Evolutionary conservation across 2,329 filamentous ascomycete species (phyloP), one percentile per base, ranked within the genome.

Genomic region (Beauveria medogensis): DNA sequence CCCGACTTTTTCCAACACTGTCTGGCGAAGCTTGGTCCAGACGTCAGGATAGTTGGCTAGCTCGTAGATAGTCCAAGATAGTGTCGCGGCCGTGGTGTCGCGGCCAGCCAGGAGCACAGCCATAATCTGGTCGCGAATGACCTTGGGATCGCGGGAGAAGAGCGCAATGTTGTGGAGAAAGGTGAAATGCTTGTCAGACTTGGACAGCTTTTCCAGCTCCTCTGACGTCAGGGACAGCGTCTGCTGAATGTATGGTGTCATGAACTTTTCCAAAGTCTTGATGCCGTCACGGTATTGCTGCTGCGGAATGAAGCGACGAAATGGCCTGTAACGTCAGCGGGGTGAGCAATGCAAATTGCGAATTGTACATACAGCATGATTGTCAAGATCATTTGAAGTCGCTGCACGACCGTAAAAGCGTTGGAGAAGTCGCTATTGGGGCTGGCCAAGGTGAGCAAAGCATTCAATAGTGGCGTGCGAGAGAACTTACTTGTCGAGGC

Each of bases 41-140:
- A 84, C 80, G 2, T 83, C 76, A 0, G 91, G 91, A 65, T 90
- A 81, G 18, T 85, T 84, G 43, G 87, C 83, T 2, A 97, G 80
- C 73, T 96, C 91, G 73, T 94, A 95, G 62, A 96, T 80, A 41
- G 84, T 80, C 88, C 91, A 96, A 0, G 86, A 89, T 0, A 97
- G 80, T 0, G 90, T 91, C 18, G 81, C 84, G 34, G 92, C 92
- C 0, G 92, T 97, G 16, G 92, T 96, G 73, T 97, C 92, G 44
- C 90, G 83, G 14, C 91, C 92, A 1, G 92, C 92, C 18, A 97
- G 82, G 3, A 93, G 80, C 12, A 92, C 81, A 9, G 86, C 85
- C 53, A 91, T 83, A 47, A 92, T 79, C 69, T 92, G 89, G 71
- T 92, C 89, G n/a, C 90, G 86, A 34, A 93, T 81, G 12, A 88